Evolutionary conservation across 768 basidiomycete species (phyloP).

Genomic region (Xerocomellus chrysenteron): DNA sequence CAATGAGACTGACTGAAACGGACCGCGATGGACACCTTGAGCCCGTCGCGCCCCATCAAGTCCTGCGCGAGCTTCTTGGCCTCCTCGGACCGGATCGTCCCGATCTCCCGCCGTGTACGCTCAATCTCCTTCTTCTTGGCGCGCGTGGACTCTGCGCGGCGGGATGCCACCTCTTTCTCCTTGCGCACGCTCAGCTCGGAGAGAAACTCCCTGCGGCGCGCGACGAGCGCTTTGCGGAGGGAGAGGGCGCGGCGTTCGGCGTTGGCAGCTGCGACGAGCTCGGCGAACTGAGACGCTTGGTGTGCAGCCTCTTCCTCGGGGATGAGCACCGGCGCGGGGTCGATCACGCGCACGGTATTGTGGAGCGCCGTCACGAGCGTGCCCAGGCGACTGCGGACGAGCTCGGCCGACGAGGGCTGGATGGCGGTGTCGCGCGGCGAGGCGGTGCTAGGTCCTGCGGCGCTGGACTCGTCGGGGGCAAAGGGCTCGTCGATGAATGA

Average conservation of each 20-base stretch:
- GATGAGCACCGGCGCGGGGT: slow-evolving; percentile 20
- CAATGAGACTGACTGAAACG: slow-evolving; percentile 23
- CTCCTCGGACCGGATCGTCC: slow-evolving; percentile 60
- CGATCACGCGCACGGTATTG: slow-evolving; percentile 60
- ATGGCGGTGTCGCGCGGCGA: slow-evolving; percentile 46
- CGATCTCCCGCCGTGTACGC: slow-evolving; percentile 66
- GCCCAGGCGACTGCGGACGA: slow-evolving; percentile 76
- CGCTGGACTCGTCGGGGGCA: slow-evolving; percentile 38
- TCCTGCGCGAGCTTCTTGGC: slow-evolving; percentile 85
- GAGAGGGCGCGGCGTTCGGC: slow-evolving; percentile 77
- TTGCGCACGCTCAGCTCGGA: slow-evolving; percentile 82
- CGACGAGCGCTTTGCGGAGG: slow-evolving; percentile 76
- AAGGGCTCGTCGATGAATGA: slow-evolving; percentile 82
- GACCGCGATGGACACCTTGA: slow-evolving; percentile 71
- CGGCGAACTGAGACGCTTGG: slow-evolving; percentile 54
- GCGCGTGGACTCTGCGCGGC: slow-evolving; percentile 65
- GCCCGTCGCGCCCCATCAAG: slow-evolving; percentile 74
- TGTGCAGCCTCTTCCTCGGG: slow-evolving; percentile 39
- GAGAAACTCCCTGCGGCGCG: slow-evolving; percentile 80
- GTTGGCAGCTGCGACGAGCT: slow-evolving; percentile 63
- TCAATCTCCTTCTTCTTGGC: slow-evolving; percentile 77
- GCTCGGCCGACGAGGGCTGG: slow-evolving; percentile 69
- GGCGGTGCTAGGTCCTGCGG: slow-evolving; percentile 16
- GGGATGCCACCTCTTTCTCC: slow-evolving; percentile 84
- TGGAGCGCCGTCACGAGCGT: slow-evolving; percentile 73